Evolutionary conservation across 495 filamentous ascomycete genomes (phyloP).

Genomic region (Pseudomonodictys pantanalensis): DNA sequence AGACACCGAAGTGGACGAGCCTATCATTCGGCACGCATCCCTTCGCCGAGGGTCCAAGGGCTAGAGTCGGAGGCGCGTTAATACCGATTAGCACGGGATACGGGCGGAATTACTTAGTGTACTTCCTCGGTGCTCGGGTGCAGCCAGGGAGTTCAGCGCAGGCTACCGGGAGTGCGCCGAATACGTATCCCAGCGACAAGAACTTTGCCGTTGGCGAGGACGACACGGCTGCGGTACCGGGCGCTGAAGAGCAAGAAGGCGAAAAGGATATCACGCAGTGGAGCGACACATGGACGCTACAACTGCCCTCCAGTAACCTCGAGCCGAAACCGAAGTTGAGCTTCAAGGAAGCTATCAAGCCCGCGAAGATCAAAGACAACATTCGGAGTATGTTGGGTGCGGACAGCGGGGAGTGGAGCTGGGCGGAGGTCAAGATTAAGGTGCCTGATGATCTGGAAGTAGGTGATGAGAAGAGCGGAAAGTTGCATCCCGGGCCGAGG

Average conservation of each 20-base stretch:
- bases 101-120: conserved; percentile 53
- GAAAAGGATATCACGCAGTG: conserved; percentile 28
- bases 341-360: conserved; percentile 36
- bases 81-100: conserved; percentile 50
- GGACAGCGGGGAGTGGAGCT: conserved; percentile 44
- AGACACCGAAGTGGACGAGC: conserved; percentile 44
- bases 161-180: background rate
- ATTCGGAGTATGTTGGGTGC: conserved; percentile 46
- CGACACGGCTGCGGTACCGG: no score
- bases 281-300: conserved; percentile 53
- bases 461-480: conserved; percentile 48
- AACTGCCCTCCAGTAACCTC: conserved; percentile 43
- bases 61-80: conserved; percentile 46
- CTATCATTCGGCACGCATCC: conserved; percentile 49
- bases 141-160: background rate
- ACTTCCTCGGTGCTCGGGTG: conserved; percentile 47
- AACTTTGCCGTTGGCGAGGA: no score
- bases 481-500: conserved; percentile 54
- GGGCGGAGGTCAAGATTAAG: conserved; percentile 50
- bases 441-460: conserved; percentile 42
- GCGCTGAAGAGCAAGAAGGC: background rate
- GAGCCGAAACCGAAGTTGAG: conserved; percentile 1
- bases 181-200: background rate
- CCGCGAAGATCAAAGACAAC: conserved; percentile 52
- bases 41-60: conserved; percentile 46